Evolutionary conservation across 305 asterid species (phyloP).

Genomic region (Fraxinus dipetala): DNA sequence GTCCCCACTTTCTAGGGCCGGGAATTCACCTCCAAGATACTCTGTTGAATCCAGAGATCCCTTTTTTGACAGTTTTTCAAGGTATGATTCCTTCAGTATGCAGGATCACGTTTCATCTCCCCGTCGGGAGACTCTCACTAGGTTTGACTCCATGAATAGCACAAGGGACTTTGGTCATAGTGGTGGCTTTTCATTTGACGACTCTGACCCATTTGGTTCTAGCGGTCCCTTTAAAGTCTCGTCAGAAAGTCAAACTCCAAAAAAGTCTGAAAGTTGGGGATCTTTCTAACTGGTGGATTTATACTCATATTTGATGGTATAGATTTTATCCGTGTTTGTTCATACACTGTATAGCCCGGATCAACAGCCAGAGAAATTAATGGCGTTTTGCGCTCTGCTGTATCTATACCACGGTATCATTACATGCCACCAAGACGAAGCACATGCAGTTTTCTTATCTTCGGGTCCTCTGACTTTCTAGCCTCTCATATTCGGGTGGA

Average conservation of each 20-base stretch:
- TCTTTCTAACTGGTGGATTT: conserved; percentile 30
- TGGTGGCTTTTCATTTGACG: conserved; percentile 73
- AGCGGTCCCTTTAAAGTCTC: conserved; percentile 90
- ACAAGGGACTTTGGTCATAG: conserved; percentile 56
- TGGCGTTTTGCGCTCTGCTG: neutral
- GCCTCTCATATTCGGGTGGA: neutral
- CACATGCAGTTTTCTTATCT: neutral
- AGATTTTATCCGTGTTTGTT: neutral
- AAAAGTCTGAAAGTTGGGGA: conserved; percentile 49
- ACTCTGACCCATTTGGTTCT: conserved; percentile 81
- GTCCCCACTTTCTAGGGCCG: conserved; percentile 64
- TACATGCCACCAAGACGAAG: neutral
- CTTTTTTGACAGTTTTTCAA: conserved; percentile 66
- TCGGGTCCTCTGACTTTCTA: neutral
- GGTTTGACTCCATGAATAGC: conserved; percentile 83
- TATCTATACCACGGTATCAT: neutral
- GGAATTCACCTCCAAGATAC: conserved; percentile 60
- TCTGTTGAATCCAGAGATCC: conserved; percentile 59
- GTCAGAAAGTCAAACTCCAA: conserved; percentile 48
- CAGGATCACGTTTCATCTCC: conserved; percentile 52
- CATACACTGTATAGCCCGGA: neutral
- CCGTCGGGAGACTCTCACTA: conserved; percentile 45
- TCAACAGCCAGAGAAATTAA: neutral
- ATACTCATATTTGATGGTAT: neutral
- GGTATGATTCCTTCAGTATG: conserved; percentile 66